Base-by-base conservation (phyloP, 306 rosid species). In the Cucurbita ficifolia region DNA sequence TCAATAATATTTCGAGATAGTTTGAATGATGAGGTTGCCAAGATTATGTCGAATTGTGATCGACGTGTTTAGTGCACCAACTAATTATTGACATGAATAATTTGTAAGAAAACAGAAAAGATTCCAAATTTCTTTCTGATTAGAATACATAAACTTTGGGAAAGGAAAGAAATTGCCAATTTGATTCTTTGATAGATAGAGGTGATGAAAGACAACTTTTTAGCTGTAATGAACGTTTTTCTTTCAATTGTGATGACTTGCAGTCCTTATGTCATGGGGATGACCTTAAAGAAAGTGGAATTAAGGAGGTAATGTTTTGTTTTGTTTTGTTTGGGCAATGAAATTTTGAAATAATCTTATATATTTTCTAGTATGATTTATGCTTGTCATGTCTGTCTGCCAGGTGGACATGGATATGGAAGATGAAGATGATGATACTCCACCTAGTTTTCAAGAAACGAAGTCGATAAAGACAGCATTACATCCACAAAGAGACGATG, bases 381-480 rank as follows among this genome's bases (percentile, higher is more conserved):
- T 74, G 22, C 17, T 1, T 43, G 39, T 73, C 24, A 62, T 60
- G 24, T 85, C 70, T 78, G 72, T 85, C 70, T 81, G 74, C 76
- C 86, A 94, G 99, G 97, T 94, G 72, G 99, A 94, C 86, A 94
- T 94, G 97, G 96, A 89, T 79, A 91, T 87, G 96, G 99, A 86
- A 75, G 99, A 91, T 70, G 95, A 63, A 69, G 85, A 85, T 70
- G 88, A 80, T 55, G 90, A 76, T 50, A 57, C 74, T 56, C 52
- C 76, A 8, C 77, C 84, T 68, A 86, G 75, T 65, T 82, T 63
- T 52, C 87, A 76, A 86, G 92, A 79, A 81, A 80, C 76, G 50
- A 86, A 79, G 71, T 81, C 83, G 19, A 85, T 76, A 76, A 82
- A 83, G 77, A 79, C 71, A 79, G 75, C 78, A 36, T 78, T 70